Evolutionary conservation across 2,329 filamentous ascomycete genomes (phyloP).

Genomic region (Colletotrichum cordylinicola): DNA sequence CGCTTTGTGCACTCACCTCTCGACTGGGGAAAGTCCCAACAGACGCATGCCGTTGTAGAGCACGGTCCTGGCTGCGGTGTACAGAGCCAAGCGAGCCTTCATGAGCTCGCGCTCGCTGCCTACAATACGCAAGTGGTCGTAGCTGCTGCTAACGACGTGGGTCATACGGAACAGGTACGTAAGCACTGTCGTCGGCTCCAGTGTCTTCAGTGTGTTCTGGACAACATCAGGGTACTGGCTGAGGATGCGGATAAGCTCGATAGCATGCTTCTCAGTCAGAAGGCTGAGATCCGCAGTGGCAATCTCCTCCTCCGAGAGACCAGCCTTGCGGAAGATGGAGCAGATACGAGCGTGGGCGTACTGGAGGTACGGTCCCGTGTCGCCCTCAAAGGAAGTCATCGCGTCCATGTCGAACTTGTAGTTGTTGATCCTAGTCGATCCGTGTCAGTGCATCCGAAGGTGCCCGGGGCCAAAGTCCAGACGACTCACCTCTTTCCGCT

Average conservation of each 20-base stretch:
- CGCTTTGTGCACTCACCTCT: conserved; percentile 38
- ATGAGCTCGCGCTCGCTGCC: conserved; percentile 77
- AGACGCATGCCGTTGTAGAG: conserved; percentile 84
- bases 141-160: conserved; percentile 79
- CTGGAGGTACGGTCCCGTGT: conserved; percentile 86
- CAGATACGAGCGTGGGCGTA: conserved; percentile 79
- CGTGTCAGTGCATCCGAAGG: conserved; percentile 22
- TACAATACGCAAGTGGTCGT: conserved; percentile 83
- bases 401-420: conserved; percentile 72
- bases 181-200: conserved; percentile 69
- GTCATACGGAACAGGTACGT: conserved; percentile 86
- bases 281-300: conserved; percentile 69
- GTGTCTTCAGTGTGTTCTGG: conserved; percentile 81
- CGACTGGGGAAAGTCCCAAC: conserved; percentile 79
- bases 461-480: conserved; percentile 6
- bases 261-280: conserved; percentile 74
- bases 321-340: conserved; percentile 65
- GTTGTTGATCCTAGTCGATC: conserved; percentile 59
- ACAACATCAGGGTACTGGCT: conserved; percentile 87
- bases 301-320: conserved; percentile 62
- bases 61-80: conserved; percentile 76
- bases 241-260: conserved; percentile 77
- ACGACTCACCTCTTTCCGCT: conserved; percentile 79
- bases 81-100: conserved; percentile 77
- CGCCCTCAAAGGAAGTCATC: conserved; percentile 65